A percentile compares a stretch with the other conserved stretches of the same genome.
These are phyloP conservation scores for Xanthoparmelia taractica DNA, from an alignment of 495 filamentous ascomycete genomes.

Conservation along the genomic window DNA sequence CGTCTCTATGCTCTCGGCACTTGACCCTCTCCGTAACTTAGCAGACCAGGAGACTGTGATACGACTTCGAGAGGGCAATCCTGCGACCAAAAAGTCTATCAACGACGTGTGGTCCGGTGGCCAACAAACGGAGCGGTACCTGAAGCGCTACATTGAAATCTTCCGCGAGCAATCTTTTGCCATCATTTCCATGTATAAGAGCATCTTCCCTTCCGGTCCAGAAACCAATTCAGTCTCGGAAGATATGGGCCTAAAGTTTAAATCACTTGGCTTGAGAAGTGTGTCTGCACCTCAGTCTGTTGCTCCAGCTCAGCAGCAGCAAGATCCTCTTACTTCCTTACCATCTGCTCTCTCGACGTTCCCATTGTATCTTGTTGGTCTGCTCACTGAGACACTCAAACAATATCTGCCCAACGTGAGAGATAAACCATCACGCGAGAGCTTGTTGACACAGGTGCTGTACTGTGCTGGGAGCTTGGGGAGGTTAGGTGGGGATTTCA, in stretches of 20 bases:
- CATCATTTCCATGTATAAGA: slow-evolving; percentile 85
- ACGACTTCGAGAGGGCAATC: slow-evolving; percentile 24
- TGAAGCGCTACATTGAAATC: slow-evolving; percentile 95
- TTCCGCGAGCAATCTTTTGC: slow-evolving; percentile 97
- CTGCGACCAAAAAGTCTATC: slow-evolving; percentile 21
- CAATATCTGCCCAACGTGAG: slow-evolving; percentile 75
- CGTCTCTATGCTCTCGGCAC: slow-evolving; percentile 67
- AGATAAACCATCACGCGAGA: slow-evolving; percentile 72
- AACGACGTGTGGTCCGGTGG: slow-evolving; percentile 57
- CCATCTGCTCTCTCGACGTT: slow-evolving; percentile 78
- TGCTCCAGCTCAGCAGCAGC: slow-evolving; percentile 17
- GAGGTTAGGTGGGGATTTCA: slow-evolving; percentile 86
- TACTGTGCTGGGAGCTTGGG: slow-evolving; percentile 94
- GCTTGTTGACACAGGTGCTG: slow-evolving; percentile 84
- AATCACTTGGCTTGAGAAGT: slow-evolving; percentile 22
- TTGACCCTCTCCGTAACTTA: slow-evolving; percentile 78
- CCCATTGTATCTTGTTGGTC: slow-evolving; percentile 72
- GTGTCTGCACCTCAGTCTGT: slow-evolving; percentile 18
- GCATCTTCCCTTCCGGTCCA: slow-evolving; percentile 57
- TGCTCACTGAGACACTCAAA: slow-evolving; percentile 71
- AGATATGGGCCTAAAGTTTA: slow-evolving; percentile 33
- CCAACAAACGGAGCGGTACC: slow-evolving; percentile 86
- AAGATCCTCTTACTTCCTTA: slow-evolving; percentile 58
- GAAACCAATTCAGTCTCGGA: slow-evolving; percentile 31
- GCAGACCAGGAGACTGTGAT: slow-evolving; percentile 75